A percentile compares a stretch with the other conserved stretches of the same genome.
Conservation (phyloP, 176 grass and related monocot species). For the Leersia perrieri region DNA sequence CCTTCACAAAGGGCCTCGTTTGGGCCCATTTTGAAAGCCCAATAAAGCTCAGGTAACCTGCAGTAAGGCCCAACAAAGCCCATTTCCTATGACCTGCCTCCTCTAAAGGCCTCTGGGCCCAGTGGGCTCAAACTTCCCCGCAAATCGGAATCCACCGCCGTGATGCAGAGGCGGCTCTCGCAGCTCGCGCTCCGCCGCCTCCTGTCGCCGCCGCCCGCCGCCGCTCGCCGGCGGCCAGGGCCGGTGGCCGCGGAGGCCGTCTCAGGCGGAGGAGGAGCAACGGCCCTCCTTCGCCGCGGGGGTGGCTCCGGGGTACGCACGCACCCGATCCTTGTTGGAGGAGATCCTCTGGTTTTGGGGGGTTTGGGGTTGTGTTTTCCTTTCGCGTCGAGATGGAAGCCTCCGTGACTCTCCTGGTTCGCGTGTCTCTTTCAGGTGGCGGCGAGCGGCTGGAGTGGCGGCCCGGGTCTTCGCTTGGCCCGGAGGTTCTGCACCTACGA, state of each 20-base stretch:
- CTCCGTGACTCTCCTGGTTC: constrained; percentile 27
- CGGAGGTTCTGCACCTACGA: constrained; percentile 52
- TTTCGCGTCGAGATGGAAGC: constrained; percentile 4
- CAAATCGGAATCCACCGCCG: background rate
- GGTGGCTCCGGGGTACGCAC: background rate
- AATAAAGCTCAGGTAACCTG: background rate
- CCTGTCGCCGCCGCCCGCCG: constrained; percentile 16
- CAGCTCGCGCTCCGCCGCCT: constrained; percentile 41
- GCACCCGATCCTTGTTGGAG: background rate
- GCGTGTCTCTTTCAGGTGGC: constrained; percentile 12
- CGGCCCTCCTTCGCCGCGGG: background rate
- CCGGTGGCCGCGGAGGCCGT: background rate
- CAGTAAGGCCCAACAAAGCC: background rate
- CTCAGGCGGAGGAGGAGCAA: background rate
- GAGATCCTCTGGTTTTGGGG: background rate
- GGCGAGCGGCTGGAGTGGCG: constrained; percentile 12
- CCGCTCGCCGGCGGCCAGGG: background rate
- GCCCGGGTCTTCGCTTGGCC: constrained; percentile 15
- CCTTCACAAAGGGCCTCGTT: no score
- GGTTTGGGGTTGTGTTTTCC: background rate
- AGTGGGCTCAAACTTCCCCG: background rate
- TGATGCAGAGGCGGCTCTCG: constrained; percentile 47
- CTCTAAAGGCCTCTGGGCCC: background rate
- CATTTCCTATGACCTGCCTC: background rate
- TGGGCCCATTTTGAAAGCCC: background rate